phyloP scores from a whole-genome alignment of 2,329 filamentous ascomycete genomes.

The Lachnellula cervina region DNA sequence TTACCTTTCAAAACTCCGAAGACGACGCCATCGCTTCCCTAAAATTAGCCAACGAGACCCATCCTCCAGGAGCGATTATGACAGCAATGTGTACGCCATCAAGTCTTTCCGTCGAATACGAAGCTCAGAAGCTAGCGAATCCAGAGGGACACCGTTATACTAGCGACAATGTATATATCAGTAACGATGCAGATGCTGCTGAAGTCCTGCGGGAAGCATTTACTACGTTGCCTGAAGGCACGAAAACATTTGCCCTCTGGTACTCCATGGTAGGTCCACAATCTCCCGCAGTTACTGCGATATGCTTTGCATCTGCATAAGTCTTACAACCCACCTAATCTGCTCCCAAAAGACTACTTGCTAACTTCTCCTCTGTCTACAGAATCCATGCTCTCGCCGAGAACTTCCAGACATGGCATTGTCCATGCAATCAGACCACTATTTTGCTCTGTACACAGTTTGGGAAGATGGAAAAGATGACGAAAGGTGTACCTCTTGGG shows the following conservation, averaged over 20 bases:
- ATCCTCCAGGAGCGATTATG: slow-evolving; percentile 35
- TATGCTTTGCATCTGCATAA: no score
- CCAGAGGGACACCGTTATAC: slow-evolving; percentile 45
- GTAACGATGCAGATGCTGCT: slow-evolving; percentile 42
- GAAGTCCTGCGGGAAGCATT: slow-evolving; percentile 43
- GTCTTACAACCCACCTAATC: no score
- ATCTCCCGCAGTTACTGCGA: no score
- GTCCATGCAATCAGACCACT: slow-evolving; percentile 51
- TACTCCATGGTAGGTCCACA: slow-evolving; percentile 38
- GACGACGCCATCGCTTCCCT: slow-evolving; percentile 35
- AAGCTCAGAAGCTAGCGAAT: slow-evolving; percentile 41
- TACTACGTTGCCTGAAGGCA: slow-evolving; percentile 39
- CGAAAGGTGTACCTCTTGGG: slow-evolving; percentile 40
- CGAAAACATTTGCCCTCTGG: slow-evolving; percentile 44
- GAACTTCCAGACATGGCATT: slow-evolving; percentile 47
- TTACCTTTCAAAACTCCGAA: slow-evolving; percentile 38
- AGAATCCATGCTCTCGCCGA: slow-evolving; percentile 39
- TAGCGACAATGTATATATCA: slow-evolving; percentile 47
- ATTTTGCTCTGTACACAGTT: slow-evolving; percentile 49
- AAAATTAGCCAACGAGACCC: slow-evolving; percentile 33
- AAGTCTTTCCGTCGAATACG: slow-evolving; percentile 38
- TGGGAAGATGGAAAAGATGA: slow-evolving; percentile 46
- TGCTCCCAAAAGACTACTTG: no score
- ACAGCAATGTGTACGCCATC: slow-evolving; percentile 39
- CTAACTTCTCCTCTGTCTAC: no score